Percentiles rank a stretch among this genome's conserved stretches.
Evolutionary conservation across 2,329 filamentous ascomycete genomes (phyloP).

Genomic region (Calonectria pseudoturangicola): DNA sequence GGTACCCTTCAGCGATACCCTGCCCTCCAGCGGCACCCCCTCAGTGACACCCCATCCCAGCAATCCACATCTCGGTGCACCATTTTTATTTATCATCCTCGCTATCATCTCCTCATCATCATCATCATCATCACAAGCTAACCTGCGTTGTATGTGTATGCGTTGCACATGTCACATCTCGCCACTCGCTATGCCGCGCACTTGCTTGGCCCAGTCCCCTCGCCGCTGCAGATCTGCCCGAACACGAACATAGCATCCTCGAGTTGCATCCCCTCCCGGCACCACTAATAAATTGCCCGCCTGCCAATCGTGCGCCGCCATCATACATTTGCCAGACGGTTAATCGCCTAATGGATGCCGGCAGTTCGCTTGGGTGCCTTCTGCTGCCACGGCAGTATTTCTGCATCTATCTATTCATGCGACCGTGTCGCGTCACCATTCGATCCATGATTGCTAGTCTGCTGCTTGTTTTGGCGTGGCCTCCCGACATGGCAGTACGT

Average conservation of each 20-base stretch:
- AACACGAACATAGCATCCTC: conserved; percentile 17
- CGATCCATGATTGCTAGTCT: background rate
- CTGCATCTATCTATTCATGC: conserved; percentile 27
- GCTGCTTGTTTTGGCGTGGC: background rate
- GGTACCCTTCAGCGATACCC: too few species aligned
- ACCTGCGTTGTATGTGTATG: background rate
- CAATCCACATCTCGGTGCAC: background rate
- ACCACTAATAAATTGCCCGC: conserved; percentile 23
- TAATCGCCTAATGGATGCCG: conserved; percentile 21
- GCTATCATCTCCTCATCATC: too few species aligned
- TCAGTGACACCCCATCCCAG: too few species aligned
- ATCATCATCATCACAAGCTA: too few species aligned
- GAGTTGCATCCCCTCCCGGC: conserved; percentile 22
- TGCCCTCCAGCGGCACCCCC: too few species aligned
- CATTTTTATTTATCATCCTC: too few species aligned
- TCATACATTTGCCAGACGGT: conserved; percentile 9
- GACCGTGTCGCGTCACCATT: conserved; percentile 24
- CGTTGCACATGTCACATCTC: conserved; percentile 20
- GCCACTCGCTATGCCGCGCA: conserved; percentile 24
- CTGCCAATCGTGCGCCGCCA: conserved; percentile 22
- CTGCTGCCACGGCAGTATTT: conserved; percentile 22
- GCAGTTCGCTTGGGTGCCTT: conserved; percentile 23
- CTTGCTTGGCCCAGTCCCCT: conserved; percentile 1
- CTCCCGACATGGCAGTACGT: background rate
- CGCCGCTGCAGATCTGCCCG: conserved; percentile 26